Percentiles rank a stretch among this genome's conserved stretches.
Evolutionary conservation across 2,329 filamentous ascomycete species (phyloP).

Genomic region (Sordariomycetes sp.): DNA sequence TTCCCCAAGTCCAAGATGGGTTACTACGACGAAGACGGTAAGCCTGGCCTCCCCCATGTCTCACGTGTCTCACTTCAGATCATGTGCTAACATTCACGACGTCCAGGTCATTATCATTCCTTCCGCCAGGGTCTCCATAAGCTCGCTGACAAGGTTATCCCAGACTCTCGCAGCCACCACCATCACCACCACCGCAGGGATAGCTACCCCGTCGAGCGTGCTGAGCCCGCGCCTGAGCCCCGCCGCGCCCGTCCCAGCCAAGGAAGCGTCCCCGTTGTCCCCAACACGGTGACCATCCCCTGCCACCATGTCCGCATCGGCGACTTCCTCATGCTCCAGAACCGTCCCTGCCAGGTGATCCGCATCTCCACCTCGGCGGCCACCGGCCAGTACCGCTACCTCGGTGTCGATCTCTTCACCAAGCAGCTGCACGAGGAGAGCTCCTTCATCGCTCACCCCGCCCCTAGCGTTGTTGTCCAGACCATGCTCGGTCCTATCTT

Average conservation of each 20-base stretch:
- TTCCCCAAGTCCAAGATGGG: conserved; percentile 44
- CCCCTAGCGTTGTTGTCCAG: conserved; percentile 93
- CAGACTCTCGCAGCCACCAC: conserved; percentile 30
- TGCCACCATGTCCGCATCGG: conserved; percentile 99
- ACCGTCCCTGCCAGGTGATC: conserved; percentile 98
- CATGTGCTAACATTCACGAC: background rate
- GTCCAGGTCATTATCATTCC: conserved; percentile 47
- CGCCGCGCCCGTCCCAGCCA: conserved; percentile 10
- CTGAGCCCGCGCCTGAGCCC: conserved; percentile 17
- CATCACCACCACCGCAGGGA: conserved; percentile 39
- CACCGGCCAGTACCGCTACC: conserved; percentile 98
- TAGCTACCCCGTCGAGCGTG: conserved; percentile 14
- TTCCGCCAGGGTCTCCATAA: conserved; percentile 46
- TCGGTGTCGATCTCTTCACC: conserved; percentile 99
- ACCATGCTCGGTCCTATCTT: conserved; percentile 99
- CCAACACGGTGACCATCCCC: conserved; percentile 93
- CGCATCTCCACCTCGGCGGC: conserved; percentile 96
- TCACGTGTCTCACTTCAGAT: background rate
- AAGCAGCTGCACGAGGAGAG: conserved; percentile 99
- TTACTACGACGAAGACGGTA: conserved; percentile 55
- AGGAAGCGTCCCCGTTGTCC: conserved; percentile 25
- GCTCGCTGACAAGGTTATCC: conserved; percentile 43
- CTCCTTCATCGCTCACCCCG: conserved; percentile 93
- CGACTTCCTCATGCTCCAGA: conserved; percentile 97
- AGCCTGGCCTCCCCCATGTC: conserved; percentile 14